Evolutionary conservation across 805 yeast genomes (phyloP).

Genomic region (Candida michaelii): DNA sequence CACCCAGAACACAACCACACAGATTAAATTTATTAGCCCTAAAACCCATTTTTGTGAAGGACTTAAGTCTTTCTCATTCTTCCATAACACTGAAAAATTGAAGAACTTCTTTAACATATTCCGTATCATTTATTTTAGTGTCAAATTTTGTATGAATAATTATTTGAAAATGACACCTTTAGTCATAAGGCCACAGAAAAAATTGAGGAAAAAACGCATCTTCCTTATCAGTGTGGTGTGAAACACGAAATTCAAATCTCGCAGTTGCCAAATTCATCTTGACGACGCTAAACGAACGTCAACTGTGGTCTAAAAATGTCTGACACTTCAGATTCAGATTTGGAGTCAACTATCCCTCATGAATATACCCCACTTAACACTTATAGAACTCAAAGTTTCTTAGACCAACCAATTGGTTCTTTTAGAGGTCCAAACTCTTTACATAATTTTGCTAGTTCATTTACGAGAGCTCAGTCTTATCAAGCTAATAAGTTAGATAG

Average conservation of each 20-base stretch:
- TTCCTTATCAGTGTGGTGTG: neutral
- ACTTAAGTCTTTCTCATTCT: constrained; percentile 12
- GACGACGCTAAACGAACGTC: neutral
- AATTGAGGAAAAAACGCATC: neutral
- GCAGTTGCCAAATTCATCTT: neutral
- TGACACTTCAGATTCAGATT: constrained; percentile 6
- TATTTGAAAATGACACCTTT: neutral
- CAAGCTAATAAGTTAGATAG: constrained; percentile 49
- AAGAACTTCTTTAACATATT: neutral
- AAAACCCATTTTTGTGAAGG: constrained; percentile 60
- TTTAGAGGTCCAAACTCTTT: constrained; percentile 67
- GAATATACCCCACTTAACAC: constrained; percentile 19
- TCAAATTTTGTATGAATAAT: neutral
- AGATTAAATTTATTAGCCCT: constrained; percentile 69
- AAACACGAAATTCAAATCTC: neutral
- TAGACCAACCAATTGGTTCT: constrained; percentile 49
- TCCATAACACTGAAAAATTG: constrained; percentile 5
- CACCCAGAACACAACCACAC: constrained; percentile 90
- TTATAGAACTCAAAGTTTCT: constrained; percentile 21
- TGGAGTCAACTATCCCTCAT: constrained; percentile 21
- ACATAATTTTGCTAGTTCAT: constrained; percentile 77
- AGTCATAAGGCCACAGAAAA: constrained; percentile 5
- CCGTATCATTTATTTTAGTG: neutral
- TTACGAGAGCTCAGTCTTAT: constrained; percentile 73
- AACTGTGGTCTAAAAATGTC: constrained; percentile 1